A percentile compares a stretch with the other conserved stretches of the same genome.
phyloP scores from a whole-genome alignment of 2,329 filamentous ascomycete species.

The Dryadomyces sulphureus region DNA sequence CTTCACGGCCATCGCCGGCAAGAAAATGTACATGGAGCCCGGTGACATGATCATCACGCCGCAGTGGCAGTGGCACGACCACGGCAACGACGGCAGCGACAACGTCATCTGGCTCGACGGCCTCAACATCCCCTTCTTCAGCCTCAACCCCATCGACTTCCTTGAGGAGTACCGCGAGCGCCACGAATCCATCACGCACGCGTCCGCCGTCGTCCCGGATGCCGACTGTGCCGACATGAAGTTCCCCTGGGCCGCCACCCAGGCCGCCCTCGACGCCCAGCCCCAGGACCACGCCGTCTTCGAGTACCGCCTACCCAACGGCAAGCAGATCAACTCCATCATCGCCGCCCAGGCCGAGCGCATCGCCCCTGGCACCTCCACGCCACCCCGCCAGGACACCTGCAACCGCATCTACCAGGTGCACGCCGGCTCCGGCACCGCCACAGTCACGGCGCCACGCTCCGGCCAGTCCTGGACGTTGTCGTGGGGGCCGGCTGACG shows the following conservation, averaged over 20 bases:
- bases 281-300: neutral
- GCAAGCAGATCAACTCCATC: neutral
- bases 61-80: conserved; percentile 44
- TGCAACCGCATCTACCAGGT: neutral
- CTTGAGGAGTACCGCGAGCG: conserved; percentile 28
- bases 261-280: neutral
- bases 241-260: neutral
- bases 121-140: conserved; percentile 36
- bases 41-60: conserved; percentile 44
- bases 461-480: neutral
- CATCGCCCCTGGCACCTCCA: neutral
- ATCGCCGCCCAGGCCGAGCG: conserved; percentile 1
- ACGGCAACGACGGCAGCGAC: conserved; percentile 38
- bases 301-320: neutral
- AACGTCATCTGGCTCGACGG: conserved; percentile 45
- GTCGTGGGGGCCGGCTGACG: neutral
- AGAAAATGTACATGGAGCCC: conserved; percentile 32
- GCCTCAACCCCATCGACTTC: conserved; percentile 36
- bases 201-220: neutral
- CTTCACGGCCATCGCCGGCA: conserved; percentile 42
- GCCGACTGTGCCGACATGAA: neutral
- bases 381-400: neutral
- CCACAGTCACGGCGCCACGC: neutral
- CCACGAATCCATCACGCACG: neutral
- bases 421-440: neutral